Conservation (phyloP, 2,329 filamentous ascomycete species). For the Cercospora zeina region DNA sequence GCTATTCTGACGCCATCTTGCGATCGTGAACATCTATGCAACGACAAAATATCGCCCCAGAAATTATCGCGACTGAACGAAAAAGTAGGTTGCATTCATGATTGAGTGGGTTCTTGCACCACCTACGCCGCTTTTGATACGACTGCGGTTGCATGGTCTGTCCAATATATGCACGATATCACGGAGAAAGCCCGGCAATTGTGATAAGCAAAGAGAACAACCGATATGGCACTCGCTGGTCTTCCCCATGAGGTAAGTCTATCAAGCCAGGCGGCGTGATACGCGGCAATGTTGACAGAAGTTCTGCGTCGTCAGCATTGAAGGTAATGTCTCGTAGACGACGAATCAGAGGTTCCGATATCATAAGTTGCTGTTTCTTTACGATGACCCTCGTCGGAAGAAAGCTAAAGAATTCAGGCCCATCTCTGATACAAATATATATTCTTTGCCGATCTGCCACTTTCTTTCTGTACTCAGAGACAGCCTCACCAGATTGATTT, state of each 20-base stretch:
- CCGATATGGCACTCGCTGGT: constrained; percentile 2
- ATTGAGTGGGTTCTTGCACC: not conserved
- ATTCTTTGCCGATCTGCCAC: not conserved
- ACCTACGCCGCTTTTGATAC: not conserved
- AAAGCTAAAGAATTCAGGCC: no score
- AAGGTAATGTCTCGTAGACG: not conserved
- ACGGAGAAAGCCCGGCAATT: constrained; percentile 10
- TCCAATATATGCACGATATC: not conserved
- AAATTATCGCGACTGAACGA: not conserved
- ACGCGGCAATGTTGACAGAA: not conserved
- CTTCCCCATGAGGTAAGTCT: not conserved
- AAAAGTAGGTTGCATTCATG: not conserved
- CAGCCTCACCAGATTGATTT: not conserved
- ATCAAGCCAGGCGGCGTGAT: not conserved
- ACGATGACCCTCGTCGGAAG: not conserved
- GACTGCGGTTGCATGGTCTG: not conserved
- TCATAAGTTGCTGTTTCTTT: not conserved
- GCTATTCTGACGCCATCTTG: not conserved
- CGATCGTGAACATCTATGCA: not conserved
- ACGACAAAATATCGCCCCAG: not conserved
- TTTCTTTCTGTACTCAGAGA: not conserved
- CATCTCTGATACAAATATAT: not conserved
- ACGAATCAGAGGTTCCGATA: not conserved
- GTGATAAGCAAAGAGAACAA: constrained; percentile 11
- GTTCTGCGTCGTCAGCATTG: not conserved